Evolutionary conservation across 2,329 filamentous ascomycete species (phyloP).

Genomic region (Dactylellina parvicollis): DNA sequence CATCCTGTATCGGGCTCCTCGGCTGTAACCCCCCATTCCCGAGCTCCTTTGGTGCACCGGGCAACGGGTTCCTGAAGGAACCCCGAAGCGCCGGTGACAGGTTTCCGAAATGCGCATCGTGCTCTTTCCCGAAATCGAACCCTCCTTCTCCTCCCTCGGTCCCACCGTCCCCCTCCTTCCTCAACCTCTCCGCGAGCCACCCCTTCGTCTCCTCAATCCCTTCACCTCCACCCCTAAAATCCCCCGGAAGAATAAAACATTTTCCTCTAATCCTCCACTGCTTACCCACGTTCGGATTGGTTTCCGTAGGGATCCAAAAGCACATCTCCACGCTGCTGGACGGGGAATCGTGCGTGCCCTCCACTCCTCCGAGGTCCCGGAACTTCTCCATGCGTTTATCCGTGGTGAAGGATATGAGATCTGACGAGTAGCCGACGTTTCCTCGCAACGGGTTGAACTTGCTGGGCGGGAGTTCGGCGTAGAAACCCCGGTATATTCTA

Average conservation of each 20-base stretch:
- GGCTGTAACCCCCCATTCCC: slow-evolving; percentile 22
- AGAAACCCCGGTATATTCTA: slow-evolving; percentile 84
- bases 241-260: slow-evolving; percentile 75
- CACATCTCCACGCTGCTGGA: slow-evolving; percentile 73
- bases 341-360: slow-evolving; percentile 66
- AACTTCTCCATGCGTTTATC: slow-evolving; percentile 89
- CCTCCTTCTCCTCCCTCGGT: slow-evolving; percentile 63
- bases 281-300: slow-evolving; percentile 68
- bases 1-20: slow-evolving; percentile 57
- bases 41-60: slow-evolving; percentile 71
- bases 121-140: slow-evolving; percentile 82
- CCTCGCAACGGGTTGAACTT: slow-evolving; percentile 74
- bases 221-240: slow-evolving; percentile 60
- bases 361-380: slow-evolving; percentile 71
- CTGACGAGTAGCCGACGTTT: slow-evolving; percentile 60
- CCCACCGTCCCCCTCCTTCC: slow-evolving; percentile 12
- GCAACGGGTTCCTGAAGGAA: slow-evolving; percentile 76
- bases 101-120: slow-evolving; percentile 91
- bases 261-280: slow-evolving; percentile 87
- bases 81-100: slow-evolving; percentile 80
- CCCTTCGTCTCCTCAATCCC: slow-evolving; percentile 11
- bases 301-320: slow-evolving; percentile 72
- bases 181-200: slow-evolving; percentile 56
- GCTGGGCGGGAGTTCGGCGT: slow-evolving; percentile 76
- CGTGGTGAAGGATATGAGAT: slow-evolving; percentile 84